Evolutionary conservation across 139 green algal genomes (phyloP).

Genomic region (Chlamydomonas schloesseri): DNA sequence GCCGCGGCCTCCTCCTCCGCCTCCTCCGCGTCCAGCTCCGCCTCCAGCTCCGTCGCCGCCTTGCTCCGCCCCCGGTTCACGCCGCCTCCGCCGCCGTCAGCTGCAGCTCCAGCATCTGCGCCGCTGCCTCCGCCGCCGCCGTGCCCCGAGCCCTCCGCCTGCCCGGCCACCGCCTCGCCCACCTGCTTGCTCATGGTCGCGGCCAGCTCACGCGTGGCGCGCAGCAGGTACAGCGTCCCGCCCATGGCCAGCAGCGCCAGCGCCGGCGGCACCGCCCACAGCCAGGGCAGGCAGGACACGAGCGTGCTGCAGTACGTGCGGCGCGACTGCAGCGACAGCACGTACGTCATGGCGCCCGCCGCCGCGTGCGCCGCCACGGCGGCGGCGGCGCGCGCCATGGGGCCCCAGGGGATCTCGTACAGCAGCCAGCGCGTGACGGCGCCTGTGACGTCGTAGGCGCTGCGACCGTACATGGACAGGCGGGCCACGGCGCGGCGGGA

Average conservation of each 20-base stretch:
- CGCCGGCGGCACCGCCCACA: not conserved
- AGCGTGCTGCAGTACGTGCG: not conserved
- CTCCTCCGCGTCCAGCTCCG: not conserved
- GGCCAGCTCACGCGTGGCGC: not conserved
- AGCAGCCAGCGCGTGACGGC: not conserved
- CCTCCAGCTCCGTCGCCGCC: not conserved
- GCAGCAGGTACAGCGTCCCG: not conserved
- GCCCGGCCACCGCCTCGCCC: not conserved
- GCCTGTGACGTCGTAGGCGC: not conserved
- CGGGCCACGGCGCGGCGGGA: not conserved
- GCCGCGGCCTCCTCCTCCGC: not conserved
- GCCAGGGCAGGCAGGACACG: not conserved
- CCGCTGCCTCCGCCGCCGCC: no score
- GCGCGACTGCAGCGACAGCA: not conserved
- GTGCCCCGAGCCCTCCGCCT: no score
- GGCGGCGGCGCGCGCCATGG: not conserved
- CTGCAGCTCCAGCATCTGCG: not conserved
- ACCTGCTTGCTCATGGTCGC: not conserved
- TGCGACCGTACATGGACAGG: not conserved
- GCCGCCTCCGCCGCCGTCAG: no score
- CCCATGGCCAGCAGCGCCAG: not conserved
- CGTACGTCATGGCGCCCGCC: conserved; percentile 17
- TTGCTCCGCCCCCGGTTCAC: not conserved
- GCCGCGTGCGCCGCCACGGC: not conserved
- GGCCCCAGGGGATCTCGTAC: not conserved